Base-by-base conservation (phyloP, 306 rosid species). In the Cucurbita moschata region DNA sequence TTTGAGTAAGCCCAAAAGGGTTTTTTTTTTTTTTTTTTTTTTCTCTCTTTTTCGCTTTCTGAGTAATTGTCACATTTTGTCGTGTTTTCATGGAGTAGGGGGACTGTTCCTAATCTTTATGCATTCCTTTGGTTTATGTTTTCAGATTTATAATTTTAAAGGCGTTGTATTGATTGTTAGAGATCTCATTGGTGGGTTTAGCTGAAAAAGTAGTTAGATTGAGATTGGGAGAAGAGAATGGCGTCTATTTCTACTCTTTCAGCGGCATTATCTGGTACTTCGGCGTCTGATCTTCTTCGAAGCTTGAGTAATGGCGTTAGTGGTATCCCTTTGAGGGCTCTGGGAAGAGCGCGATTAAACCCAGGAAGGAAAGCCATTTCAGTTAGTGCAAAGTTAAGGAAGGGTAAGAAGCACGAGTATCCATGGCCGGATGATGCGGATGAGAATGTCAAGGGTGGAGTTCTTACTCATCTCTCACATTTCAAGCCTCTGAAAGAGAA, bases 341-440 rank as follows among this genome's bases (percentile, higher is more conserved):
- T 94, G 10, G 97, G 88, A 46, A 89, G 84, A 78, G 75, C 79
- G 13, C 75, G 83, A 63, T 72, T 91, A 72, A 77, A 82, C 75
- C 47, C 79, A 40, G 81, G 79, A 78, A 89, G 78, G 70, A 89
- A 83, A 85, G 86, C 83, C 56, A 77, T 82, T 12, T 73, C 85
- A 13, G 92, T 94, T 21, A 60, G 78, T 26, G 88, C 92, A 2
- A 94, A 76, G 92, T 30, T 89, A 59, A 84, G 81, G 81, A 94
- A 94, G 84, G 80, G n/a, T 78, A 89, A 88, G 89, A 90, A 83
- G 83, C 85, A 81, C 21, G 96, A 91, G n/a, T 81, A 88, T 76
- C 97, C 99, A 10, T 94, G 99, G 99, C 86, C 97, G 0, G 81
- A 76, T 70, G 78, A 89, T 80, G 92, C 92, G 75, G 96, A 94